These are phyloP conservation scores for Sphagnurus paluster DNA, from an alignment of 1,284 basidiomycete genomes.

Conservation along the genomic window DNA sequence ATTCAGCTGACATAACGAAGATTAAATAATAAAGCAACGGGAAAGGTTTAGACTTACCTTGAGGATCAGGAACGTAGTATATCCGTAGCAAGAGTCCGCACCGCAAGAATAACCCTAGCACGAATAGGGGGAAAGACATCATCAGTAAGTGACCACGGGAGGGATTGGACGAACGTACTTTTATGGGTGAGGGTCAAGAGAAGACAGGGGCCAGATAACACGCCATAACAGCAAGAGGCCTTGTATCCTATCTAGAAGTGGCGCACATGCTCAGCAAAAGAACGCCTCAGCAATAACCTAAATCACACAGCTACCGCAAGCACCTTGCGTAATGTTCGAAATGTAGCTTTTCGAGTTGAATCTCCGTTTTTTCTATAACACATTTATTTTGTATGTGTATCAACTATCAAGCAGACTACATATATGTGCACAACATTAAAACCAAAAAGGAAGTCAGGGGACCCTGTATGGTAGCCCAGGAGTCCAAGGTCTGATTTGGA, in stretches of 20 bases:
- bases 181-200: constrained; percentile 5
- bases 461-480: too few relatives aligned
- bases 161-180: neutral
- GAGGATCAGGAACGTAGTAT: constrained; percentile 5
- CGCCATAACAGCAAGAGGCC: constrained; percentile 13
- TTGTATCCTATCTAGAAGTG: constrained; percentile 9
- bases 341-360: constrained; percentile 6
- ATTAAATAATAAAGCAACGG: constrained; percentile 9
- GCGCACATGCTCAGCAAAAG: constrained; percentile 12
- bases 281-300: neutral
- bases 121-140: constrained; percentile 7
- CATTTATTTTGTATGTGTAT: too few relatives aligned
- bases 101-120: constrained; percentile 8
- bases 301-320: constrained; percentile 8
- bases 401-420: too few relatives aligned
- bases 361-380: too few relatives aligned
- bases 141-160: constrained; percentile 13
- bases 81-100: constrained; percentile 4
- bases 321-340: constrained; percentile 7
- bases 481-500: too few relatives aligned
- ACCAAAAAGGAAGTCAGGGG: too few relatives aligned
- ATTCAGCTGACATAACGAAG: constrained; percentile 22
- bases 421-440: too few relatives aligned
- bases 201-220: constrained; percentile 15
- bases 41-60: constrained; percentile 10